Evolutionary conservation across 768 basidiomycete genomes (phyloP).

Genomic region (Sarcodon aspratus): DNA sequence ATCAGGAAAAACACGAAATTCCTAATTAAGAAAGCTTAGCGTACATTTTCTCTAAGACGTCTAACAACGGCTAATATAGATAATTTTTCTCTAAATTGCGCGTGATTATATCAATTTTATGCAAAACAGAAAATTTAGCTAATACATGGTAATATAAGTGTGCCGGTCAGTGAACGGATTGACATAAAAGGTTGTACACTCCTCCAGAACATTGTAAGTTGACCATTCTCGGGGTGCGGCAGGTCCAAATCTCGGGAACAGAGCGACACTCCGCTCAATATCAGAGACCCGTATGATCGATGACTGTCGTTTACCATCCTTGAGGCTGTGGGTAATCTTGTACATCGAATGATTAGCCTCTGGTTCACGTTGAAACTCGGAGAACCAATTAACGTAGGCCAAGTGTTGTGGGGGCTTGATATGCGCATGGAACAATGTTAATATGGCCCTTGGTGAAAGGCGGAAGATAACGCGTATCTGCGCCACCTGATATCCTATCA

Average conservation of each 20-base stretch:
- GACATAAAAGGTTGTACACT: too few relatives aligned
- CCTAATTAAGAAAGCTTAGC: too few relatives aligned
- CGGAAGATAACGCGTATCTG: conserved; percentile 15
- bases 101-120: too few relatives aligned
- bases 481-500: too few relatives aligned
- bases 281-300: conserved; percentile 13
- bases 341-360: conserved; percentile 15
- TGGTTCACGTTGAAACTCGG: conserved; percentile 8
- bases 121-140: too few relatives aligned
- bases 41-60: too few relatives aligned
- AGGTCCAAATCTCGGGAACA: conserved; percentile 20
- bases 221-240: conserved; percentile 19
- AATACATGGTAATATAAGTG: too few relatives aligned
- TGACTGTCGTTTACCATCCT: conserved; percentile 4
- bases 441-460: conserved; percentile 2
- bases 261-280: conserved; percentile 18
- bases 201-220: conserved; percentile 15
- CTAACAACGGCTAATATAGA: too few relatives aligned
- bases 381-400: conserved; percentile 21
- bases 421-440: conserved; percentile 1
- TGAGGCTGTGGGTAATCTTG: conserved; percentile 8
- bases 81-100: too few relatives aligned
- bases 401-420: conserved; percentile 8
- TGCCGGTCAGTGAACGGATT: too few relatives aligned
- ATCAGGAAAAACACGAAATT: too few relatives aligned